Evolutionary conservation across 78 protist species (phyloP), one percentile per base, ranked within the genome.

Genomic region (Goniomonas avonlea): DNA sequence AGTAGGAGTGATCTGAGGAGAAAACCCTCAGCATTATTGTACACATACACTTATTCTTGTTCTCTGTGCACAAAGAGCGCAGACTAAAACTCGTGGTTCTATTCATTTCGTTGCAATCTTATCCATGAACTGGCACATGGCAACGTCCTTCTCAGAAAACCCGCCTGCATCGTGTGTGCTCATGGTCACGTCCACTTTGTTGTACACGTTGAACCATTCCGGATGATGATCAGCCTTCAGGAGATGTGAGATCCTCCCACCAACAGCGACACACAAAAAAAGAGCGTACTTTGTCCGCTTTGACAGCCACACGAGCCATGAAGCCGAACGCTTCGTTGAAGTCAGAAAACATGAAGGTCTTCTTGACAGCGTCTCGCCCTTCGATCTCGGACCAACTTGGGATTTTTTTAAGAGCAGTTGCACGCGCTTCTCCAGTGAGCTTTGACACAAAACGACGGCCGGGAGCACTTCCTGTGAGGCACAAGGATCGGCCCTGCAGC

Each of bases 181-280:
- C 29, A 93, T 74, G 7, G 85, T 79, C 27, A 93, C 69, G 32
- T 90, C 85, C 39, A 93, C 92, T n/a, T 29, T 85, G 69, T 93
- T 93, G 86, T 93, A 93, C 27, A 90, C 94, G 60, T 93, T 93
- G 77, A 90, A 89, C 96, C 96, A 93, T 60, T 93, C 94, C 25
- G 94, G 96, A 55, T 93, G 94, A 70, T 90, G 96, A 61, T 86
- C 84, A 86, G 81, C 79, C 90, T 86, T 1, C 34, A 81, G 34
- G 13, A 4, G 25, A 9, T 3, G 8, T 29, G 39, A 39, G 55
- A 27, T 27, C 21, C 29, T 50, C 29, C 25, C 29, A 31, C 39
- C 13, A 3, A 35, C 1, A 4, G 63, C n/a, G 25, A 1, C 41
- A 31, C 25, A 13, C 58, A 41, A 34, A 0, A 13, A 39, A 17